These are phyloP conservation scores for Blastocystis sp. DNA, from an alignment of 352 stramenopile species.

Conservation along the genomic window DNA sequence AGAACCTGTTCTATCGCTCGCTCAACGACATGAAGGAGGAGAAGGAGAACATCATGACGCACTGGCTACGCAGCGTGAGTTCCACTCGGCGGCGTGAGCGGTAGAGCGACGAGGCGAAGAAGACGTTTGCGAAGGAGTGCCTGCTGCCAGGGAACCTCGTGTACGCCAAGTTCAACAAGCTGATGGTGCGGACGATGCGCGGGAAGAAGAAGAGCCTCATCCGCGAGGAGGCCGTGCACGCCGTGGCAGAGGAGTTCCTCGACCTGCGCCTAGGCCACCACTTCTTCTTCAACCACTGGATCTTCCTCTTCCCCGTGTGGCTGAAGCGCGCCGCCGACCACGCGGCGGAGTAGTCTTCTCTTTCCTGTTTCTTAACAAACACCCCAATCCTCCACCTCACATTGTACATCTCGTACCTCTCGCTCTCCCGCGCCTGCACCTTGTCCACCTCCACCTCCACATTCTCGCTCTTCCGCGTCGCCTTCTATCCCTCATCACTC, in stretches of 20 bases:
- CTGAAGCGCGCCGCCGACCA: conserved; percentile 45
- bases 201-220: conserved; percentile 41
- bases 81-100: neutral
- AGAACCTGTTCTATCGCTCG: conserved; percentile 5
- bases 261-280: conserved; percentile 43
- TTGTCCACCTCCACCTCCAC: conserved; percentile 10
- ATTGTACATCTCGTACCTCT: conserved; percentile 30
- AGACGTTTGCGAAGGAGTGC: conserved; percentile 21
- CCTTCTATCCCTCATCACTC: conserved; percentile 16
- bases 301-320: conserved; percentile 55
- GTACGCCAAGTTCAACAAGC: conserved; percentile 41
- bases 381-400: neutral
- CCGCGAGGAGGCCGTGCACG: conserved; percentile 38
- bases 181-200: conserved; percentile 16
- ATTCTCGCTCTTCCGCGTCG: neutral
- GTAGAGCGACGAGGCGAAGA: conserved; percentile 13
- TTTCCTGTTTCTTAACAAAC: neutral
- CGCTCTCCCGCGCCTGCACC: neutral
- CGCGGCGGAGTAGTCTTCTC: neutral
- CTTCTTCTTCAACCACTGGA: conserved; percentile 60
- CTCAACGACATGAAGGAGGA: conserved; percentile 4
- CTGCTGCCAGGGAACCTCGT: conserved; percentile 46
- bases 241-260: conserved; percentile 48
- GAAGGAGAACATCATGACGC: neutral
- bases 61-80: neutral